These are phyloP conservation scores for Symbiotaphrina buchneri DNA, from an alignment of 495 filamentous ascomycete genomes.

Conservation along the genomic window DNA sequence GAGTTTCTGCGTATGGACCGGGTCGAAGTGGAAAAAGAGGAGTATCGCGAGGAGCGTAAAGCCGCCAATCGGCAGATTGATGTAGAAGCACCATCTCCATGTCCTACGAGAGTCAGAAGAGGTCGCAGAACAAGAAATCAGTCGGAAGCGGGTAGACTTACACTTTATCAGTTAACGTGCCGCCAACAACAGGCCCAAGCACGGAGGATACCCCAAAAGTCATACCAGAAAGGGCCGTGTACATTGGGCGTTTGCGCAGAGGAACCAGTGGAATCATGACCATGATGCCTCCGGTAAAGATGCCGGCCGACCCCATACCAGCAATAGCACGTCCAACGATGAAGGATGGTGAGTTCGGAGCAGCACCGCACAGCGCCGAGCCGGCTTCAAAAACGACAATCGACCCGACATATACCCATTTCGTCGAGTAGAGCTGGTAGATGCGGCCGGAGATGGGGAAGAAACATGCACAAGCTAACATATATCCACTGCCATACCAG, in stretches of 20 bases:
- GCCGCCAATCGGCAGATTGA: slow-evolving; percentile 37
- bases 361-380: slow-evolving; percentile 5
- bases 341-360: slow-evolving; percentile 4
- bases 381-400: slow-evolving; percentile 6
- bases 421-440: neutral
- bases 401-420: slow-evolving; percentile 1
- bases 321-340: slow-evolving; percentile 7
- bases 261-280: slow-evolving; percentile 12
- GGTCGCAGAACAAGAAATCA: too few species aligned
- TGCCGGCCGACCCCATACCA: slow-evolving; percentile 9
- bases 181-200: slow-evolving; percentile 38
- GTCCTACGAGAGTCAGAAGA: slow-evolving; percentile 20
- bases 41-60: slow-evolving; percentile 25
- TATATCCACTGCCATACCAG: slow-evolving; percentile 5
- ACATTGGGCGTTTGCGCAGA: slow-evolving; percentile 4
- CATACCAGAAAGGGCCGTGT: slow-evolving; percentile 1
- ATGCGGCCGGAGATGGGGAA: slow-evolving; percentile 1
- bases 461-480: slow-evolving; percentile 1
- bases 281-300: slow-evolving; percentile 17
- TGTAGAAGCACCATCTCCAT: slow-evolving; percentile 52
- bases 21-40: slow-evolving; percentile 25
- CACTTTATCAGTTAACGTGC: slow-evolving; percentile 29
- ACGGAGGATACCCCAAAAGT: slow-evolving; percentile 8
- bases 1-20: slow-evolving; percentile 18
- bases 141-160: too few species aligned